These are phyloP conservation scores for Sporothrix sp. DNA, from an alignment of 2,329 filamentous ascomycete species.

Conservation along the genomic window DNA sequence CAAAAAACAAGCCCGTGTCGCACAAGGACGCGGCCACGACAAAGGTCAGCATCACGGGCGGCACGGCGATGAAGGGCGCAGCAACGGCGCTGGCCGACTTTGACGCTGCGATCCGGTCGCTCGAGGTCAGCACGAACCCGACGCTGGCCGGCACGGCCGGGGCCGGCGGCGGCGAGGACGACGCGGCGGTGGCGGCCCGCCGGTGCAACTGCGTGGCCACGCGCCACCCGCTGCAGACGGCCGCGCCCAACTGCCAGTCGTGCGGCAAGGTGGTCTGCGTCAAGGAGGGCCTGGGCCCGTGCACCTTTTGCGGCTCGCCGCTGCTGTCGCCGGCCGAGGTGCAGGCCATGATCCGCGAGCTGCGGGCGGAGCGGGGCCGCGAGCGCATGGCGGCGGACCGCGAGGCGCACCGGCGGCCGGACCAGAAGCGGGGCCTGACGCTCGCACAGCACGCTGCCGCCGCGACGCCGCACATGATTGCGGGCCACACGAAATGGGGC, in stretches of 20 bases:
- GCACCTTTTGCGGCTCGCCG: slow-evolving; percentile 75
- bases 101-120: slow-evolving; percentile 72
- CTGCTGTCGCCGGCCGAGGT: slow-evolving; percentile 65
- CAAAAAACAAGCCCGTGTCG: slow-evolving; percentile 30
- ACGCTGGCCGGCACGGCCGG: slow-evolving; percentile 33
- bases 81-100: slow-evolving; percentile 63
- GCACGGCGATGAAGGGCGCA: slow-evolving; percentile 71
- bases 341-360: slow-evolving; percentile 72
- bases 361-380: slow-evolving; percentile 75
- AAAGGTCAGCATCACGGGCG: slow-evolving; percentile 65
- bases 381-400: slow-evolving; percentile 81
- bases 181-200: slow-evolving; percentile 48
- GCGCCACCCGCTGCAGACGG: slow-evolving; percentile 77
- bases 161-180: slow-evolving; percentile 26
- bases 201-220: slow-evolving; percentile 83
- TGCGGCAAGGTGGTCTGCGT: slow-evolving; percentile 95
- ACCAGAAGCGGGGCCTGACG: slow-evolving; percentile 29
- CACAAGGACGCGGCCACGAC: slow-evolving; percentile 27
- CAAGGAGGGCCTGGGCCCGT: slow-evolving; percentile 87
- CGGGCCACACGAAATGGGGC: slow-evolving; percentile 16
- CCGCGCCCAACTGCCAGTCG: slow-evolving; percentile 82
- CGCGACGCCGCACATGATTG: slow-evolving; percentile 15
- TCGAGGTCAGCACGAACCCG: slow-evolving; percentile 90
- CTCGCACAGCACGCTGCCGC: background rate
- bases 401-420: slow-evolving; percentile 54